Percentiles rank a stretch among this genome's conserved stretches.
Evolutionary conservation across 352 stramenopile genomes (phyloP).

Genomic region (Globisporangium perplexum): DNA sequence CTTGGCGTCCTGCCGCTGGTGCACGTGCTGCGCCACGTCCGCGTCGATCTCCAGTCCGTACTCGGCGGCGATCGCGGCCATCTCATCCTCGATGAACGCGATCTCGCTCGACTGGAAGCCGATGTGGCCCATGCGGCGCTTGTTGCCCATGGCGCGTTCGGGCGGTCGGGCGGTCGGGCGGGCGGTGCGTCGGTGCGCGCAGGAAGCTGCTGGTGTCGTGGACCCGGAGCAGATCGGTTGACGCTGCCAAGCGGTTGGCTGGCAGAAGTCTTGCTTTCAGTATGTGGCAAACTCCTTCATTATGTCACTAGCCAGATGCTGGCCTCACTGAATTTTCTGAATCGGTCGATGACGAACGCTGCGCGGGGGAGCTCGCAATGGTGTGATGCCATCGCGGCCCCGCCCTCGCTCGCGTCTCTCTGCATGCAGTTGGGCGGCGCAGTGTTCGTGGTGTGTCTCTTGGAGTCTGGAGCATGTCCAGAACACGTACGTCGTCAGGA

Average conservation of each 20-base stretch:
- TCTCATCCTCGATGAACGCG: constrained; percentile 85
- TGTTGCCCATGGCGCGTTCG: constrained; percentile 8
- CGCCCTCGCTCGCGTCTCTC: background rate
- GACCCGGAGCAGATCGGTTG: no score
- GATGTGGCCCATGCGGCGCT: constrained; percentile 62
- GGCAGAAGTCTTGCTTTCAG: background rate
- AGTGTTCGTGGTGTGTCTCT: background rate
- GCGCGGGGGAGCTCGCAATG: background rate
- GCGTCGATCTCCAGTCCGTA: constrained; percentile 70
- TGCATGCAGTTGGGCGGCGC: no score
- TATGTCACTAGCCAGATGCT: background rate
- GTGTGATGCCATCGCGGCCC: background rate
- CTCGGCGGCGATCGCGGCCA: constrained; percentile 69
- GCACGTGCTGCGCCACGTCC: constrained; percentile 57
- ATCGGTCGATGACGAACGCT: no score
- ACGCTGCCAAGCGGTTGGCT: background rate
- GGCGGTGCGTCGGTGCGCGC: no score
- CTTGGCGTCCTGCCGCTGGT: constrained; percentile 40
- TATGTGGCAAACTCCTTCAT: background rate
- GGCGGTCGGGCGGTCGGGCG: no score
- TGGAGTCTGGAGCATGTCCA: background rate
- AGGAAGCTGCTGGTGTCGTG: no score
- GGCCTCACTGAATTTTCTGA: background rate
- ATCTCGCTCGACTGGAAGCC: constrained; percentile 72
- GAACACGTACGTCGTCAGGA: background rate